phyloP scores from a whole-genome alignment of 164 flowering plant genomes.

The Macadamia tetraphylla region DNA sequence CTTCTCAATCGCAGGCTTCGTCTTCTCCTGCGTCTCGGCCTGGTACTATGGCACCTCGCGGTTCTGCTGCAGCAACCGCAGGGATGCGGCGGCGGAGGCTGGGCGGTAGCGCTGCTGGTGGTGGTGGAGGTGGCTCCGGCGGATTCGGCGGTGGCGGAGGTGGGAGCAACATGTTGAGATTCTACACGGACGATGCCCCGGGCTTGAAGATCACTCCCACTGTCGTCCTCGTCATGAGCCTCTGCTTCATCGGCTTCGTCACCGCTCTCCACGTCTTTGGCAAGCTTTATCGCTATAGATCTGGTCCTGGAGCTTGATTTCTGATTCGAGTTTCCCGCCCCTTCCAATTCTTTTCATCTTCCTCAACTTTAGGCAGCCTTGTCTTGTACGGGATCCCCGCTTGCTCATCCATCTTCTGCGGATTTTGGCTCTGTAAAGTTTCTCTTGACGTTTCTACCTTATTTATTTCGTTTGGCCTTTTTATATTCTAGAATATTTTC shows the following conservation, averaged over 20 bases:
- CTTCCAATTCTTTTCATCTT: background rate
- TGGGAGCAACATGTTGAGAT: slow-evolving; percentile 70
- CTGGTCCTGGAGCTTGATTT: slow-evolving; percentile 39
- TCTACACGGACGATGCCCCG: slow-evolving; percentile 89
- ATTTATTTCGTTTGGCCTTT: background rate
- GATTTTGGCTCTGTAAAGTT: slow-evolving; percentile 10
- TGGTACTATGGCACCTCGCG: slow-evolving; percentile 53
- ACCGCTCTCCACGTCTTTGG: slow-evolving; percentile 91
- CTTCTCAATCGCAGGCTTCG: slow-evolving; percentile 66
- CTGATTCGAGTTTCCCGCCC: too few relatives aligned
- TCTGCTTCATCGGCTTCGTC: slow-evolving; percentile 92
- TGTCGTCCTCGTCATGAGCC: slow-evolving; percentile 82
- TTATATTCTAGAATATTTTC: background rate
- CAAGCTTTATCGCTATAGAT: slow-evolving; percentile 66
- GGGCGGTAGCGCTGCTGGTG: slow-evolving; percentile 24
- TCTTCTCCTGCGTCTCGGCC: slow-evolving; percentile 50
- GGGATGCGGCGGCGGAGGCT: slow-evolving; percentile 52
- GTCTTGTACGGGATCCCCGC: background rate
- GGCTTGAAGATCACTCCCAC: slow-evolving; percentile 86
- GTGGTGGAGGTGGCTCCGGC: slow-evolving; percentile 16
- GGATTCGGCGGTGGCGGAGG: slow-evolving; percentile 29
- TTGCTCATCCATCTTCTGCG: background rate
- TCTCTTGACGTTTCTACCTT: background rate
- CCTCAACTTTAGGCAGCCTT: background rate
- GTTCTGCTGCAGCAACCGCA: slow-evolving; percentile 75